Conservation (phyloP, 345 rosid genomes). For the Brassica rapa region DNA sequence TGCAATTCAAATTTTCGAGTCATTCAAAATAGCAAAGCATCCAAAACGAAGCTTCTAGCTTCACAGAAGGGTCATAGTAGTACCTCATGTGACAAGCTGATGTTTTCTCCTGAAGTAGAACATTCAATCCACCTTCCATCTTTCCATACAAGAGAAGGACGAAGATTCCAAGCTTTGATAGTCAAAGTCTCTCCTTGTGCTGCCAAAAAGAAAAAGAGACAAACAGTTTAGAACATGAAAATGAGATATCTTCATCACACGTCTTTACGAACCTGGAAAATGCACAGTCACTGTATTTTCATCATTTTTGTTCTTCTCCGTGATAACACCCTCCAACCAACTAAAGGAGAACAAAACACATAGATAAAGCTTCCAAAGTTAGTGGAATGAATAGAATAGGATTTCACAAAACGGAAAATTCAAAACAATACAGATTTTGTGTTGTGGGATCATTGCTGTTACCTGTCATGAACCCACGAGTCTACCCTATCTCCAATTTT, state of each 20-base stretch:
- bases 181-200: conserved; percentile 65
- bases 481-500: conserved; percentile 92
- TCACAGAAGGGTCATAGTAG: conserved; percentile 19
- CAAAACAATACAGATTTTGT: conserved; percentile 2
- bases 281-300: conserved; percentile 62
- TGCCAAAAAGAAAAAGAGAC: conserved; percentile 29
- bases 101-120: conserved; percentile 51
- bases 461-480: conserved; percentile 87
- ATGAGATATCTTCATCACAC: conserved; percentile 12
- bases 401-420: not conserved
- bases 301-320: conserved; percentile 82
- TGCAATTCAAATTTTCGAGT: conserved; percentile 40
- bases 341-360: conserved; percentile 47
- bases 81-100: conserved; percentile 58
- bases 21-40: conserved; percentile 5
- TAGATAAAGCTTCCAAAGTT: conserved; percentile 10
- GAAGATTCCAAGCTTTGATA: conserved; percentile 79
- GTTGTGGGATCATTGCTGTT: not conserved
- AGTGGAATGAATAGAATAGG: not conserved
- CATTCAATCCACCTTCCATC: conserved; percentile 88
- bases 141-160: conserved; percentile 86
- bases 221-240: conserved; percentile 4
- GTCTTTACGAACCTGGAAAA: conserved; percentile 64
- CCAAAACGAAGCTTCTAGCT: conserved; percentile 21
- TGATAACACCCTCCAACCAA: conserved; percentile 94